Evolutionary conservation across 192 early-diverging fungal genomes (phyloP).

Genomic region (Backusella tarrabulga): DNA sequence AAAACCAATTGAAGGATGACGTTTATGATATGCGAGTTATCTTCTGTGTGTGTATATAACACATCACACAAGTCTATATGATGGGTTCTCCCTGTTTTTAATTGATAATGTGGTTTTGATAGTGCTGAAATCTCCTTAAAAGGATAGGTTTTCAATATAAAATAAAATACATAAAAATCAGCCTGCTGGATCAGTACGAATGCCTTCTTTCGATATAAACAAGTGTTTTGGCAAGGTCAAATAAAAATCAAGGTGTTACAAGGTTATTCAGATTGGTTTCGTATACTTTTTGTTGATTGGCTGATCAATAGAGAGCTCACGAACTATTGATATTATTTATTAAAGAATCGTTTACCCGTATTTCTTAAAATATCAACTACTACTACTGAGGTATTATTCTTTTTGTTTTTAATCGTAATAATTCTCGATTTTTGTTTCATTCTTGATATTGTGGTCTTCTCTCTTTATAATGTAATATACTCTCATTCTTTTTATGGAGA

Average conservation of each 20-base stretch:
- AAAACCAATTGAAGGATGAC: constrained; percentile 10
- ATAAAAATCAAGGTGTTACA: not conserved
- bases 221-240: not conserved
- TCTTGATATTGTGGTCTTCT: not conserved
- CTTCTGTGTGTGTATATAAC: not conserved
- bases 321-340: not conserved
- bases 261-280: not conserved
- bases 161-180: not conserved
- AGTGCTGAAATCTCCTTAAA: not conserved
- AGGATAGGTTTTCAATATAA: not conserved
- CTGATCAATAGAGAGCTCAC: not conserved
- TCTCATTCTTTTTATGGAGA: not conserved
- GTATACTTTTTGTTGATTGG: not conserved
- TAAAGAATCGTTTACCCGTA: not conserved
- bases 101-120: not conserved
- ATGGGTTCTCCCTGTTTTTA: not conserved
- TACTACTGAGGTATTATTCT: too few relatives aligned
- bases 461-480: not conserved
- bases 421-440: not conserved
- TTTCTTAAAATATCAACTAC: not conserved
- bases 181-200: not conserved
- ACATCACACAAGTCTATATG: not conserved
- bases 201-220: not conserved
- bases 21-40: constrained; percentile 1
- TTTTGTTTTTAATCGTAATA: not conserved